Evolutionary conservation across 1,284 basidiomycete genomes (phyloP), one percentile per base, ranked within the genome.

Genomic region (Papiliotrema fonsecae): DNA sequence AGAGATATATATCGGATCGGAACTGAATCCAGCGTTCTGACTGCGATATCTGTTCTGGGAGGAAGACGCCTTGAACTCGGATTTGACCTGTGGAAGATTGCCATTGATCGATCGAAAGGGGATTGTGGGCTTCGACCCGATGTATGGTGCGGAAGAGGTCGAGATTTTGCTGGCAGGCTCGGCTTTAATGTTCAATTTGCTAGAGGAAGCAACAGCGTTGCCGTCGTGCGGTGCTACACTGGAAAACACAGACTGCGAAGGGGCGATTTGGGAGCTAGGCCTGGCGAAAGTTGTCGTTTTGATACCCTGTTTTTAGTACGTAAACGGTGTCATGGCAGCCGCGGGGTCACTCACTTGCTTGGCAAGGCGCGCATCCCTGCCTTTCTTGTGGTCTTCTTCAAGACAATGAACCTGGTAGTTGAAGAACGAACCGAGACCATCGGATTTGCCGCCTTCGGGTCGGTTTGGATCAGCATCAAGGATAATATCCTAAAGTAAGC

Each of bases 341-440:
- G n/a, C n/a, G n/a, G n/a, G n/a, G n/a, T n/a, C n/a, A n/a, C 51
- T 43, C 28, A 60, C 57, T 31, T 49, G 28, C 40, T 52, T 46
- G 22, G 36, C 34, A 31, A 56, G 52, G 5, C 62, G 49, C 48
- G 55, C 55, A 30, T 48, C 46, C 25, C 58, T 30, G 7, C 56
- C 60, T 46, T 51, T 47, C 22, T 52, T 21, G 52, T 62, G 60
- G 28, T 50, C 44, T 9, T 32, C 41, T 3, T 50, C 45, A 19
- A 11, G 50, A 50, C 38, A 49, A 52, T 55, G 55, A 22, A 58
- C 52, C 28, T 56, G 49, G 36, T 57, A 71, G 35, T 64, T 60
- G 34, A 48, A 61, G 27, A 72, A 46, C 31, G 54, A 58, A 3
- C 69, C 69, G 27, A 69, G 48, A 1, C 69, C 68, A 13, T 63